Evolutionary conservation across 148 eudicot genomes (phyloP).

Genomic region (Talinum fruticosum): DNA sequence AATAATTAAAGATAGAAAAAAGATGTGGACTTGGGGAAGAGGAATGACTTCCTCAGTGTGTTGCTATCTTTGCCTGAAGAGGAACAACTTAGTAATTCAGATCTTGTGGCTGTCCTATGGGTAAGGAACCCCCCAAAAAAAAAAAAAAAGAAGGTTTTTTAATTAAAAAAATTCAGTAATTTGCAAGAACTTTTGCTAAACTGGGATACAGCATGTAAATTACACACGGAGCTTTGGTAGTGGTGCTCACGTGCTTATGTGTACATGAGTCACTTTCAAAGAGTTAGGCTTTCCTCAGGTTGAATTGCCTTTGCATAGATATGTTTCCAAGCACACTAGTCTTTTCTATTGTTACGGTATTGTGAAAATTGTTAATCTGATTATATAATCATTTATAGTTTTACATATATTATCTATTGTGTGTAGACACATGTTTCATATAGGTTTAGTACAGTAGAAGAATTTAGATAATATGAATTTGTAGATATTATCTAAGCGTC

Average conservation of each 20-base stretch:
- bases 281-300: no score
- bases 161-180: no score
- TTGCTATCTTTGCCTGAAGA: conserved; percentile 59
- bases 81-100: conserved; percentile 49
- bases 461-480: neutral
- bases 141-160: no score
- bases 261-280: neutral
- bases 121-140: conserved; percentile 42
- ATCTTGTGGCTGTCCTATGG: conserved; percentile 76
- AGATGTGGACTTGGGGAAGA: conserved; percentile 25
- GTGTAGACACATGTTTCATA: no score
- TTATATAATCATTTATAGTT: no score
- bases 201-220: neutral
- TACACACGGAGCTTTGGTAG: neutral
- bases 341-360: no score
- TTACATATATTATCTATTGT: no score
- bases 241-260: neutral
- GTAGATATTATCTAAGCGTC: neutral
- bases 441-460: no score
- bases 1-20: conserved; percentile 44
- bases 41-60: conserved; percentile 58
- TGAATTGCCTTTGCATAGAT: no score
- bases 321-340: no score
- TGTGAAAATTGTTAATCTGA: no score
- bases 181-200: neutral